phyloP scores from a whole-genome alignment of 768 basidiomycete species.

The Bullera alba region DNA sequence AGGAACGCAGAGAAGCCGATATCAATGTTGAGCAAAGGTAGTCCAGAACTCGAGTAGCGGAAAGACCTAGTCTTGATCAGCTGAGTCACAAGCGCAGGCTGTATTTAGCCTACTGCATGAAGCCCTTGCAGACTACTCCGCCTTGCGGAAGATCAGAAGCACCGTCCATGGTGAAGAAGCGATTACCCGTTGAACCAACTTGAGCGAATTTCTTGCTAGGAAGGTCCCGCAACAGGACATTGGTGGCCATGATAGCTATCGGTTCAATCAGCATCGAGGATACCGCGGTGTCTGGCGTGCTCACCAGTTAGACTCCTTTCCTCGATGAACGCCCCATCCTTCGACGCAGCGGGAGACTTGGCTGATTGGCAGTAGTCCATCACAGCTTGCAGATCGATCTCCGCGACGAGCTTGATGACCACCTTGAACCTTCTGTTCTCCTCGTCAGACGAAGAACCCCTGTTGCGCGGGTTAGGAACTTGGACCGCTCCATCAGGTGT shows the following conservation, averaged over 20 bases:
- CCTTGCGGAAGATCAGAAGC: slow-evolving; percentile 38
- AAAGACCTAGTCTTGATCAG: slow-evolving; percentile 27
- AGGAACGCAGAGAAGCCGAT: slow-evolving; percentile 44
- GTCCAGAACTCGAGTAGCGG: slow-evolving; percentile 37
- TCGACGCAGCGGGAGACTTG: slow-evolving; percentile 6
- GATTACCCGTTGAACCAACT: slow-evolving; percentile 40
- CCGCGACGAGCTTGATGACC: slow-evolving; percentile 36
- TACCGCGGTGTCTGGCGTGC: neutral
- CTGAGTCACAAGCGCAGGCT: neutral
- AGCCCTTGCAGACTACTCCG: slow-evolving; percentile 43
- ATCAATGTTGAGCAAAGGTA: slow-evolving; percentile 43
- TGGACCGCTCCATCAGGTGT: slow-evolving; percentile 27
- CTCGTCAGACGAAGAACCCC: slow-evolving; percentile 28
- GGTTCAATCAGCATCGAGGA: neutral
- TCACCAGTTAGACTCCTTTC: slow-evolving; percentile 34
- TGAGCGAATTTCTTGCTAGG: slow-evolving; percentile 33
- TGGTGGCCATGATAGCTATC: slow-evolving; percentile 40
- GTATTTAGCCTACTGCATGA: slow-evolving; percentile 37
- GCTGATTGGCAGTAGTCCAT: slow-evolving; percentile 33
- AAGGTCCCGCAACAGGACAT: slow-evolving; percentile 43
- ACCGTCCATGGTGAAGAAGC: slow-evolving; percentile 40
- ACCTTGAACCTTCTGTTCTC: slow-evolving; percentile 36
- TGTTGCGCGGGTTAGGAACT: slow-evolving; percentile 3
- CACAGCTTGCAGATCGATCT: slow-evolving; percentile 34
- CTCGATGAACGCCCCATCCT: slow-evolving; percentile 5